Base-by-base conservation (phyloP, 1,139 yeast species). In the Scheffersomyces parashehatae region DNA sequence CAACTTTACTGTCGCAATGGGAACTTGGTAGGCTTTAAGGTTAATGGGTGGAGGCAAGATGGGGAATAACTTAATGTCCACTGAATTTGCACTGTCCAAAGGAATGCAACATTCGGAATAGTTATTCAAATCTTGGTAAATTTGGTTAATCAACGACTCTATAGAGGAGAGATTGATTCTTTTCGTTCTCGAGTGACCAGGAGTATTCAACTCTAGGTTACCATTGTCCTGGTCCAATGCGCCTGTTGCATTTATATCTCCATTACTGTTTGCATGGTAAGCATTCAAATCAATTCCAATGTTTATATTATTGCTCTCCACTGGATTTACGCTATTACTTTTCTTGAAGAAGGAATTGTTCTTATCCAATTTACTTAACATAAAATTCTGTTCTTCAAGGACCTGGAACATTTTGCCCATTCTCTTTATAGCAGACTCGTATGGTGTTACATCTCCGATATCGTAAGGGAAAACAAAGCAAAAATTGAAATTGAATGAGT, bases 51-150 rank as follows among this genome's bases (percentile, higher is more conserved):
- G 88, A 6, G 95, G 91, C 33, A 87, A 70, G 12, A 88, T 71
- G 0, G 98, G 97, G 54, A 95, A 89, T 5, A 95, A 70, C 60
- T 93, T 95, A 59, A 95, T 89, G 64, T 95, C 96, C 30, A 93
- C 88, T 2, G 95, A 85, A 59, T 88, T 93, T 24, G 96, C 85
- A 39, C 83, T 84, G 58, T 93, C 97, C 39, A 93, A 80, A 0
- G 98, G 97, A 28, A 95, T 91, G 63, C 91, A 81, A 65, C 99
- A 95, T 60, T 95, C 99, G 0, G 97, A 88, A 64, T 90, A 93
- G 59, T 88, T 89, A 65, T 93, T 95, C 54, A 95, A 73, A 62
- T 95, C 99, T 62, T 90, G 97, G 57, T 78, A 90, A 14, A 95
- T 80, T 60, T 95, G 97, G 60, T 89, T 90, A 30, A 93, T 81